Percentiles rank a stretch among this genome's conserved stretches.
These are phyloP conservation scores for Baorangia bicolor DNA, from an alignment of 768 basidiomycete species.

Conservation along the genomic window DNA sequence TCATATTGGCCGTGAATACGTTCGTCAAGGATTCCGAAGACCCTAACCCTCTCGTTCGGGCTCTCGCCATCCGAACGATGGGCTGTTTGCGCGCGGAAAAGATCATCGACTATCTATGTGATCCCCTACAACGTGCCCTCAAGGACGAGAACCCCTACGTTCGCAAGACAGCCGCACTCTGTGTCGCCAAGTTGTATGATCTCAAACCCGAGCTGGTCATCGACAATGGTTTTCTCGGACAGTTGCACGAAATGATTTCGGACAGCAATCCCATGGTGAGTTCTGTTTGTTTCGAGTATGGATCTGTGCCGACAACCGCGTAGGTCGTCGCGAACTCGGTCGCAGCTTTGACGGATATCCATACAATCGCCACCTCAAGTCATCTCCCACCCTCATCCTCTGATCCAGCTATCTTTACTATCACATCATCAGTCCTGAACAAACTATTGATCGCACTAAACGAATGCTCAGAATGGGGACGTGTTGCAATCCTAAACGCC, in stretches of 20 bases:
- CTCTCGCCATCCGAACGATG: conserved; percentile 97
- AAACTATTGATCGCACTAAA: conserved; percentile 94
- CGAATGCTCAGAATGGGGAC: conserved; percentile 99
- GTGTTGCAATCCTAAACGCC: conserved; percentile 88
- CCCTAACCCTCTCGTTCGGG: conserved; percentile 93
- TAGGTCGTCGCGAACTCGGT: conserved; percentile 98
- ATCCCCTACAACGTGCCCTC: conserved; percentile 88
- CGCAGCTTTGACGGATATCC: conserved; percentile 90
- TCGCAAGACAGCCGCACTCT: conserved; percentile 94
- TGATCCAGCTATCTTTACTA: conserved; percentile 70
- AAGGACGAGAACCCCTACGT: conserved; percentile 98
- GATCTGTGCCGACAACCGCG: background rate
- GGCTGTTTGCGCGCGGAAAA: conserved; percentile 95
- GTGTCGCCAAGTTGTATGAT: conserved; percentile 97
- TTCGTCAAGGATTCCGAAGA: conserved; percentile 98
- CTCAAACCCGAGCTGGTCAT: conserved; percentile 93
- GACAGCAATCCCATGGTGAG: conserved; percentile 96
- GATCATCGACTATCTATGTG: conserved; percentile 98
- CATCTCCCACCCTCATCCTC: conserved; percentile 52
- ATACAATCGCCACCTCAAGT: conserved; percentile 57
- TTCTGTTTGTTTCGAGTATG: background rate
- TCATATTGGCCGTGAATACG: conserved; percentile 98
- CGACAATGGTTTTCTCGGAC: conserved; percentile 91
- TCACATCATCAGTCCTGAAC: conserved; percentile 79
- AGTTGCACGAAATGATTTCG: conserved; percentile 87